These are phyloP conservation scores for Oidium heveae DNA, from an alignment of 2,329 filamentous ascomycete genomes.

Conservation along the genomic window DNA sequence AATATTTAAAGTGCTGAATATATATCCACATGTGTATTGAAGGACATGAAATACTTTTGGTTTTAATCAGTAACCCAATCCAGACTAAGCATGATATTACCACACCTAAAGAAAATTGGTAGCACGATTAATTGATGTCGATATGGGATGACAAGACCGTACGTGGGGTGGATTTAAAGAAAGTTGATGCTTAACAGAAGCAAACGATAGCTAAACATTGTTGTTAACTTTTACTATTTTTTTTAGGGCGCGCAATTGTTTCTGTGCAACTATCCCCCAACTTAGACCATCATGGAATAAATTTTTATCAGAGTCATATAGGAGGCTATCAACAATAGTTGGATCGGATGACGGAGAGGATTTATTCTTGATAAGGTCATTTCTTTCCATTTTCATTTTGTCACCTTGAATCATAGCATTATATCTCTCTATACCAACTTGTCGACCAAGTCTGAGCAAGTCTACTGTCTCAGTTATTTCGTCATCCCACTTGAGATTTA, in stretches of 20 bases:
- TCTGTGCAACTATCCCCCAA: not conserved
- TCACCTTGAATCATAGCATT: constrained; percentile 1
- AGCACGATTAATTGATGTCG: too few species aligned
- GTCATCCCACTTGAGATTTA: constrained; percentile 5
- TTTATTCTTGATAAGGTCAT: not conserved
- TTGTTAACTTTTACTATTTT: not conserved
- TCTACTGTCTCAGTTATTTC: constrained; percentile 3
- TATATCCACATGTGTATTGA: too few species aligned
- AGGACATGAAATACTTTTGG: too few species aligned
- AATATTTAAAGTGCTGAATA: too few species aligned
- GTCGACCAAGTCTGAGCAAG: constrained; percentile 6
- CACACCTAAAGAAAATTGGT: too few species aligned
- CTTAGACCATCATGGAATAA: not conserved
- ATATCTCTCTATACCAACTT: constrained; percentile 7
- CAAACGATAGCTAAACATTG: too few species aligned
- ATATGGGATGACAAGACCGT: too few species aligned
- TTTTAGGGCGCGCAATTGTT: not conserved
- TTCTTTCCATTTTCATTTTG: not conserved
- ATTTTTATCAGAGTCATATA: not conserved
- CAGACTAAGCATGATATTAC: too few species aligned
- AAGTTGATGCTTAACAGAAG: too few species aligned
- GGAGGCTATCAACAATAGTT: not conserved
- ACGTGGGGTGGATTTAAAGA: too few species aligned
- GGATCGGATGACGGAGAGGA: not conserved
- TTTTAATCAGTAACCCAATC: too few species aligned